Evolutionary conservation across 2,329 filamentous ascomycete genomes (phyloP).

Genomic region (Phialemonium atrogriseum): DNA sequence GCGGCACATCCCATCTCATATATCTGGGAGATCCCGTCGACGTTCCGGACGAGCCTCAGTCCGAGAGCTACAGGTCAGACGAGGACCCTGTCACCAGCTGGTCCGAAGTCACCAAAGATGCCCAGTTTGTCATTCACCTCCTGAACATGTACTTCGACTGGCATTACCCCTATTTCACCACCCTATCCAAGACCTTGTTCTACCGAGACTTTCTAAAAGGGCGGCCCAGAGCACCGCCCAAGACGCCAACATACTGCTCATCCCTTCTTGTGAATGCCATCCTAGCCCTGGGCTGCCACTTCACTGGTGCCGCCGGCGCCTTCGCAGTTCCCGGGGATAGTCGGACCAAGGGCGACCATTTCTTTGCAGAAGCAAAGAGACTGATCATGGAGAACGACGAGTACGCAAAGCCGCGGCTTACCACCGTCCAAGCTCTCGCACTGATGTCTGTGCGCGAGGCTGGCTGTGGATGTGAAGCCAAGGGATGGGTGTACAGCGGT

Average conservation of each 20-base stretch:
- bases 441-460: conserved; percentile 96
- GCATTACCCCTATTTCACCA: conserved; percentile 96
- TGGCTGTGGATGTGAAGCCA: conserved; percentile 86
- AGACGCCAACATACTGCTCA: conserved; percentile 70
- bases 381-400: conserved; percentile 87
- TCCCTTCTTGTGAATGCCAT: conserved; percentile 88
- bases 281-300: conserved; percentile 87
- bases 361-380: conserved; percentile 88
- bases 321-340: conserved; percentile 65
- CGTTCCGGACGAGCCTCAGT: conserved; percentile 30
- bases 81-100: conserved; percentile 74
- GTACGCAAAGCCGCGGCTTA: conserved; percentile 79
- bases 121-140: conserved; percentile 72
- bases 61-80: conserved; percentile 38
- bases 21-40: conserved; percentile 53
- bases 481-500: conserved; percentile 96
- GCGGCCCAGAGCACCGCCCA: conserved; percentile 42
- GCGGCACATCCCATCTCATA: conserved; percentile 88
- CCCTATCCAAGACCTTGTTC: conserved; percentile 77
- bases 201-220: conserved; percentile 77
- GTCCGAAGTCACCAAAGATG: conserved; percentile 78
- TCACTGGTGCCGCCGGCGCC: conserved; percentile 68
- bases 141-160: conserved; percentile 98
- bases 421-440: conserved; percentile 87
- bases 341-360: conserved; percentile 87